These are phyloP conservation scores for Scytalidium sp. DNA, from an alignment of 2,329 filamentous ascomycete species.

Conservation along the genomic window DNA sequence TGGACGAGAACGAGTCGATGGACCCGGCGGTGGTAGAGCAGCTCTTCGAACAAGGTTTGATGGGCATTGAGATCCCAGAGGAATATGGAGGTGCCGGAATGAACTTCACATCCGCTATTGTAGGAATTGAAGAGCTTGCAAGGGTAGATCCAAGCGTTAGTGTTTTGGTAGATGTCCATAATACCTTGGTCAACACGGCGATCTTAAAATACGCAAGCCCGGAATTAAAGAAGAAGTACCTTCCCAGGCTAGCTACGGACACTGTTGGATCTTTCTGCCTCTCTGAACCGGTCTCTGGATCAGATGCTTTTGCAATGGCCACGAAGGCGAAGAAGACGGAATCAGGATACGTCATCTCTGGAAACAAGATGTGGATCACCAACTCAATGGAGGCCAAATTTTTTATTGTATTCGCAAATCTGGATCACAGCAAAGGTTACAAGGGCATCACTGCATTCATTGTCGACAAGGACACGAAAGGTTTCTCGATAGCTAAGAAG, in stretches of 20 bases:
- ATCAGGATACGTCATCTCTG: conserved; percentile 81
- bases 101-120: conserved; percentile 97
- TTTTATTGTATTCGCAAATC: conserved; percentile 97
- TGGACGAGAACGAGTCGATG: conserved; percentile 97
- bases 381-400: conserved; percentile 91
- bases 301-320: conserved; percentile 91
- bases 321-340: conserved; percentile 85
- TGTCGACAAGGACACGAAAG: conserved; percentile 83
- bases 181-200: conserved; percentile 94
- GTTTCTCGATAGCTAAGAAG: conserved; percentile 97
- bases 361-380: conserved; percentile 99
- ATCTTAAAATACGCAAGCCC: conserved; percentile 80
- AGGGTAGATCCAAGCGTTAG: conserved; percentile 92
- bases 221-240: conserved; percentile 76
- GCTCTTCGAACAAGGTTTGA: conserved; percentile 94
- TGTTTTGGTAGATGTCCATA: conserved; percentile 95
- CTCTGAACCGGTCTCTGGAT: conserved; percentile 88
- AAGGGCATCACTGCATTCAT: conserved; percentile 96
- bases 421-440: conserved; percentile 89
- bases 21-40: conserved; percentile 84
- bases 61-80: conserved; percentile 97
- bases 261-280: conserved; percentile 89
- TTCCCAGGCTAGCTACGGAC: conserved; percentile 85
- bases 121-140: conserved; percentile 95
- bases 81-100: conserved; percentile 95